A percentile compares a stretch with the other conserved stretches of the same genome.
These are phyloP conservation scores for Phyllosticta paracitricarpa DNA, from an alignment of 2,329 filamentous ascomycete species.

Conservation along the genomic window DNA sequence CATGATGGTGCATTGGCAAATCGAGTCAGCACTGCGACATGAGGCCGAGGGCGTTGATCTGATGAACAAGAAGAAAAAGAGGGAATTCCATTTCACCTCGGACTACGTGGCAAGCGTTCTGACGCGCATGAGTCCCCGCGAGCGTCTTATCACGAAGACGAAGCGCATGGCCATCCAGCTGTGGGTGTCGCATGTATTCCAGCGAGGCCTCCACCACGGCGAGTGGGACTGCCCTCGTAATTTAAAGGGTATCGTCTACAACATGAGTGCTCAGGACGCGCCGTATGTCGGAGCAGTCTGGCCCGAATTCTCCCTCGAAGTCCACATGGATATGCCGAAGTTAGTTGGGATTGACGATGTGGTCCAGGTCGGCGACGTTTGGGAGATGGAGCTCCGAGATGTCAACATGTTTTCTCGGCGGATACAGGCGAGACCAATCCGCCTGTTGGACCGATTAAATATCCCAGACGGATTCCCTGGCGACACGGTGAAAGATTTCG, in stretches of 20 bases:
- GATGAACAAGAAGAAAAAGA: slow-evolving; percentile 22
- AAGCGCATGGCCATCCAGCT: slow-evolving; percentile 28
- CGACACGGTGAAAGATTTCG: background rate
- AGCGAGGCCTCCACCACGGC: slow-evolving; percentile 47
- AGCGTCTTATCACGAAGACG: slow-evolving; percentile 32
- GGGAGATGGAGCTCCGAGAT: slow-evolving; percentile 32
- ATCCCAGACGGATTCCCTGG: background rate
- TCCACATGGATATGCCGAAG: slow-evolving; percentile 15
- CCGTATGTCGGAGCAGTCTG: background rate
- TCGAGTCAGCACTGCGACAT: slow-evolving; percentile 50
- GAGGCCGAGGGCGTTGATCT: slow-evolving; percentile 32
- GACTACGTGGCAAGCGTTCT: slow-evolving; percentile 41
- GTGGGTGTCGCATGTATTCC: slow-evolving; percentile 46
- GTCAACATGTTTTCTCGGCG: slow-evolving; percentile 26
- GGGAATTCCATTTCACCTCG: slow-evolving; percentile 41
- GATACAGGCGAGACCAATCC: slow-evolving; percentile 26
- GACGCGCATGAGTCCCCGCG: slow-evolving; percentile 33
- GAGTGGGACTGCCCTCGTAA: slow-evolving; percentile 42
- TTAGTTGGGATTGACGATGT: slow-evolving; percentile 11
- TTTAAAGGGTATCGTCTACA: slow-evolving; percentile 27
- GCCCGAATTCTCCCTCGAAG: slow-evolving; percentile 1
- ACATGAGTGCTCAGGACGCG: background rate
- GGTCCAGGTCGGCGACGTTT: slow-evolving; percentile 32
- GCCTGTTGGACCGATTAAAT: slow-evolving; percentile 23
- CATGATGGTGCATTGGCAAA: slow-evolving; percentile 54